phyloP scores from a whole-genome alignment of 345 rosid genomes.

The Acer saccharum region DNA sequence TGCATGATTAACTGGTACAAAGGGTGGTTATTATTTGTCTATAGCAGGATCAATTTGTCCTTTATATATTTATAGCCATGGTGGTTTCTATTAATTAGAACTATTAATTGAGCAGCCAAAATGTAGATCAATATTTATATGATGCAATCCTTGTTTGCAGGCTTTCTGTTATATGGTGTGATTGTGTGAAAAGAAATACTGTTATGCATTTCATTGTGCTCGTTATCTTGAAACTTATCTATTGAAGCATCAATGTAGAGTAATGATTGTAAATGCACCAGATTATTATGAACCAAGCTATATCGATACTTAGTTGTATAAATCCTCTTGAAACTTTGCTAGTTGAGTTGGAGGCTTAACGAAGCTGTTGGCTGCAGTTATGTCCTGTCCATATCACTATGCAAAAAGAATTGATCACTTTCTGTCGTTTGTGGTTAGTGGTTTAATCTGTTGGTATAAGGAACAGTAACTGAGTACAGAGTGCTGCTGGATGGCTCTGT shows the following conservation, averaged over 20 bases:
- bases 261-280: background rate
- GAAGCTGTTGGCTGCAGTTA: background rate
- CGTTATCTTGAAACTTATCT: background rate
- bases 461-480: too few relatives aligned
- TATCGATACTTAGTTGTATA: background rate
- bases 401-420: background rate
- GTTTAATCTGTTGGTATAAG: background rate
- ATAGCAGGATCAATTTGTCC: background rate
- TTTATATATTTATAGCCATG: background rate
- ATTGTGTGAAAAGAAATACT: background rate
- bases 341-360: background rate
- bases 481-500: background rate
- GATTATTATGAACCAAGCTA: background rate
- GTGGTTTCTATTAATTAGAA: background rate
- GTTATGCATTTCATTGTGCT: background rate
- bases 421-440: background rate
- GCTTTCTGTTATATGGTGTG: background rate
- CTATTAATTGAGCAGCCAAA: background rate
- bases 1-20: background rate
- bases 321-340: conserved; percentile 1
- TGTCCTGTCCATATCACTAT: background rate
- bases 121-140: background rate
- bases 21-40: background rate
- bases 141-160: background rate
- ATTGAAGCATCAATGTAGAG: background rate